Evolutionary conservation across 176 grass and related monocot species (phyloP).

Genomic region (Melocanna baccifera): DNA sequence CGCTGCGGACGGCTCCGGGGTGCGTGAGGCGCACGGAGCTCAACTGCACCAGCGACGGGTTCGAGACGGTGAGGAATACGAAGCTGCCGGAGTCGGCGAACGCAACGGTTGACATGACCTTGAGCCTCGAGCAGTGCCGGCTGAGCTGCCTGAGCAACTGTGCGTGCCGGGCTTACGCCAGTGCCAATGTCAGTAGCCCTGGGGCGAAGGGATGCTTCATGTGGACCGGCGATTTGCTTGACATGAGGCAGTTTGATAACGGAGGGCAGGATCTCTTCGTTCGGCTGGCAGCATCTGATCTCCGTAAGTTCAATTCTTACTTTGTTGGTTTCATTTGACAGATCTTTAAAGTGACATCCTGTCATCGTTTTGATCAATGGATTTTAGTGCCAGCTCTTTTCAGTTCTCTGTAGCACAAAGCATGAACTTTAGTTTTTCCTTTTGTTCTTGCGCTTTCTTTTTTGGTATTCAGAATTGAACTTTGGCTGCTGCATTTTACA

Average conservation of each 20-base stretch:
- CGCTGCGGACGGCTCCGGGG: conserved; percentile 47
- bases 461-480: no score
- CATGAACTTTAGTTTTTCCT: no score
- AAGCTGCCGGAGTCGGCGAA: conserved; percentile 71
- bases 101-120: conserved; percentile 26
- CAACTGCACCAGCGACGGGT: conserved; percentile 51
- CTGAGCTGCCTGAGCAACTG: conserved; percentile 51
- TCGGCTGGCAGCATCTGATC: conserved; percentile 42
- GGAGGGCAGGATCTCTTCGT: conserved; percentile 48
- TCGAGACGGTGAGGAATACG: conserved; percentile 29
- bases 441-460: no score
- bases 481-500: no score
- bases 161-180: conserved; percentile 51
- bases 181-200: conserved; percentile 36
- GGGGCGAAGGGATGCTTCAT: conserved; percentile 41
- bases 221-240: conserved; percentile 49
- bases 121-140: conserved; percentile 44
- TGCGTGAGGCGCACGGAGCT: conserved; percentile 41
- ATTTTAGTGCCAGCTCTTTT: no score
- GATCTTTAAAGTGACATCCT: not conserved
- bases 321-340: not conserved
- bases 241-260: conserved; percentile 49
- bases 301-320: not conserved
- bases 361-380: no score
- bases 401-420: no score